These are phyloP conservation scores for Solanum hybrid DNA, from an alignment of 305 asterid species.

Conservation along the genomic window DNA sequence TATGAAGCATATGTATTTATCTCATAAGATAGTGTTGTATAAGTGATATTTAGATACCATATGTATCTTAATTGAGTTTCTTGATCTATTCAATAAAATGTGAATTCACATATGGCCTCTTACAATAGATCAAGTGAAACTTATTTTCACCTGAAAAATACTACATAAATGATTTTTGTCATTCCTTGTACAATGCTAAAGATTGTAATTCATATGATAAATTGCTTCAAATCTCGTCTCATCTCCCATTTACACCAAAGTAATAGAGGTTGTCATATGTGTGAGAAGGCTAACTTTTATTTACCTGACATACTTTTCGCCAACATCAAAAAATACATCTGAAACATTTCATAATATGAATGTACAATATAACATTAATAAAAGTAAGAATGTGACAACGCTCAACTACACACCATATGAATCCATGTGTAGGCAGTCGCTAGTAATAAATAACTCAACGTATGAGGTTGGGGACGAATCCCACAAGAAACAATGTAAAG, in stretches of 20 bases:
- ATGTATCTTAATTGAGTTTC: background rate
- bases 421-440: background rate
- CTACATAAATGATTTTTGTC: background rate
- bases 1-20: background rate
- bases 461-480: background rate
- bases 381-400: background rate
- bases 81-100: background rate
- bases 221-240: background rate
- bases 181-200: background rate
- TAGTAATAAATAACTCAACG: background rate
- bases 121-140: background rate
- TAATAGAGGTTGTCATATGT: background rate
- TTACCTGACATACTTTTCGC: background rate
- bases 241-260: background rate
- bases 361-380: background rate
- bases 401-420: background rate
- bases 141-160: background rate
- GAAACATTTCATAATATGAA: no score
- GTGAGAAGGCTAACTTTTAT: background rate
- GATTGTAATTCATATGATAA: background rate
- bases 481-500: background rate
- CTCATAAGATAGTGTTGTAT: background rate
- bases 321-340: background rate
- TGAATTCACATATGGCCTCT: background rate
- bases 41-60: background rate